Percentiles rank a stretch among this genome's conserved stretches.
phyloP scores from a whole-genome alignment of 1,284 basidiomycete genomes.

The Cronartium ribicola region DNA sequence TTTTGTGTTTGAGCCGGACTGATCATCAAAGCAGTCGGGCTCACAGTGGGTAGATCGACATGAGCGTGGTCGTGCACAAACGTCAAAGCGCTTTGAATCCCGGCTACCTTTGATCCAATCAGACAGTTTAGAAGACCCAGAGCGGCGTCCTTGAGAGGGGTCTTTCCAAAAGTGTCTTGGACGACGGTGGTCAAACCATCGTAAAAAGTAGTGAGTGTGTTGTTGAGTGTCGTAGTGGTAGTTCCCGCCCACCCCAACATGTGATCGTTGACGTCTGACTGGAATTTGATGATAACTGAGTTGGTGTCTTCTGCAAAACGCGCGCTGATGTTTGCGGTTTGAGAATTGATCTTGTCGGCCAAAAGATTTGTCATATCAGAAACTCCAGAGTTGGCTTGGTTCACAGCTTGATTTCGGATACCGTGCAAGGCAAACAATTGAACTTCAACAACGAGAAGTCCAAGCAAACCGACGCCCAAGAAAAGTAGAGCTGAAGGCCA shows the following conservation, averaged over 20 bases:
- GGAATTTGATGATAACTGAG: slow-evolving; percentile 28
- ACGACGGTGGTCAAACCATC: slow-evolving; percentile 35
- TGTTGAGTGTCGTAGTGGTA: slow-evolving; percentile 32
- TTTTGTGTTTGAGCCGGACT: slow-evolving; percentile 19
- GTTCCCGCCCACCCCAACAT: slow-evolving; percentile 40
- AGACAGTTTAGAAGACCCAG: slow-evolving; percentile 26
- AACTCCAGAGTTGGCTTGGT: slow-evolving; percentile 25
- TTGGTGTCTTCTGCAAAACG: slow-evolving; percentile 32
- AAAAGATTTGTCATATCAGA: slow-evolving; percentile 23
- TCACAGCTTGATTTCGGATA: slow-evolving; percentile 18
- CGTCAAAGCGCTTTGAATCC: slow-evolving; percentile 25
- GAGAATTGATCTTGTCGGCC: slow-evolving; percentile 26
- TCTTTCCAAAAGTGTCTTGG: slow-evolving; percentile 28
- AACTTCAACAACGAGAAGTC: slow-evolving; percentile 16
- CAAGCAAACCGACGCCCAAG: slow-evolving; percentile 26
- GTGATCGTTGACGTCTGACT: slow-evolving; percentile 33
- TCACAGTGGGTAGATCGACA: slow-evolving; percentile 31
- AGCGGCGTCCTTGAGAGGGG: slow-evolving; percentile 19
- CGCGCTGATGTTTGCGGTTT: slow-evolving; percentile 27
- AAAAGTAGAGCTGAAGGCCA: slow-evolving; percentile 30
- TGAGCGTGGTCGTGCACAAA: slow-evolving; percentile 39
- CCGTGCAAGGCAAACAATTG: slow-evolving; percentile 21
- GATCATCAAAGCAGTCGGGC: slow-evolving; percentile 24
- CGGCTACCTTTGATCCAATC: slow-evolving; percentile 34
- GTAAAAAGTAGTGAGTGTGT: slow-evolving; percentile 36